Percentiles rank a stretch among this genome's conserved stretches.
Conservation (phyloP, 495 filamentous ascomycete genomes). For the Talaromyces liani region DNA sequence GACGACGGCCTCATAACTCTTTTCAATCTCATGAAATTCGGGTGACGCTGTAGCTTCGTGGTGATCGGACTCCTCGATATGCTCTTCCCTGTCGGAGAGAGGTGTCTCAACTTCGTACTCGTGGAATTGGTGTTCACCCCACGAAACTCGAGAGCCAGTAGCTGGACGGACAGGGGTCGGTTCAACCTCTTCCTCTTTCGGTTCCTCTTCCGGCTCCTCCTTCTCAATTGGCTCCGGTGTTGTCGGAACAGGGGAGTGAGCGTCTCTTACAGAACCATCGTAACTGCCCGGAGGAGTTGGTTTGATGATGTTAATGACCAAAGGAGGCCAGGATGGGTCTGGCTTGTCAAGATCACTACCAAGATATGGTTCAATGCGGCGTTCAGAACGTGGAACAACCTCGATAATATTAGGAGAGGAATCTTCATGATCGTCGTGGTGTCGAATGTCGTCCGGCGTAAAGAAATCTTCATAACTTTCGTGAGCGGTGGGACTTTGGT, state of each 20-base stretch:
- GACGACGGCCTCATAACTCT: conserved; percentile 14
- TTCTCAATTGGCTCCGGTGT: conserved; percentile 14
- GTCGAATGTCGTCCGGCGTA: conserved; percentile 28
- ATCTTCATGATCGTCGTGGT: conserved; percentile 9
- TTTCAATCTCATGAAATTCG: conserved; percentile 9
- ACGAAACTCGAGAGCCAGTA: conserved; percentile 48
- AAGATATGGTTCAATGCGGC: conserved; percentile 15
- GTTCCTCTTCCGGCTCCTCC: conserved; percentile 10
- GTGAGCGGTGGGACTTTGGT: conserved; percentile 22
- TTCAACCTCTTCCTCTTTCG: conserved; percentile 11
- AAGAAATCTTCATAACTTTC: conserved; percentile 40
- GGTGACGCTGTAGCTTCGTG: conserved; percentile 14
- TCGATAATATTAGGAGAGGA: conserved; percentile 22
- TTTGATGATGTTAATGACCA: conserved; percentile 38
- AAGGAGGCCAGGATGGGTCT: conserved; percentile 41
- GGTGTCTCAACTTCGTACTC: conserved; percentile 53
- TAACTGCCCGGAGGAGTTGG: conserved; percentile 44
- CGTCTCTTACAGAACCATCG: conserved; percentile 31
- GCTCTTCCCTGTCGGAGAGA: conserved; percentile 32
- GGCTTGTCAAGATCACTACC: conserved; percentile 17
- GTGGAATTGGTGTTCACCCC: conserved; percentile 54
- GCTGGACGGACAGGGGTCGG: conserved; percentile 20
- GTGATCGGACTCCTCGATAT: conserved; percentile 18
- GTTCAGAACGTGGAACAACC: conserved; percentile 23
- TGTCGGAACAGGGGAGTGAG: conserved; percentile 20